A percentile compares a stretch with the other conserved stretches of the same genome.
Evolutionary conservation across 2,329 filamentous ascomycete species (phyloP).

Genomic region (Bipolaris cookei): DNA sequence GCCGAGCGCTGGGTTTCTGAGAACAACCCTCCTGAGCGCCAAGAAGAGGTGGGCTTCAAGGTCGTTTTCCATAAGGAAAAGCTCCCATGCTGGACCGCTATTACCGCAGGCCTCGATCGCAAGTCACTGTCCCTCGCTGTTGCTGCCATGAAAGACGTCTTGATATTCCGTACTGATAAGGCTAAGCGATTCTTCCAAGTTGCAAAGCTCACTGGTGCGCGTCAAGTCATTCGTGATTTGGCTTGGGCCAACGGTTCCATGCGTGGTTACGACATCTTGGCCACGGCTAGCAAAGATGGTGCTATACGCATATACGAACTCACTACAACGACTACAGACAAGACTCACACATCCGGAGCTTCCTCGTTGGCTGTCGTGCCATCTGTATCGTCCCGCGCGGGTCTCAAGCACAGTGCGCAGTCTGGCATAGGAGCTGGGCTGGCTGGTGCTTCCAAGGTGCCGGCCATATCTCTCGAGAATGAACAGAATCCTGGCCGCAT

Average conservation of each 20-base stretch:
- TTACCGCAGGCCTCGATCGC: slow-evolving; percentile 79
- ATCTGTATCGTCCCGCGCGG: slow-evolving; percentile 34
- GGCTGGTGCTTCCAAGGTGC: slow-evolving; percentile 51
- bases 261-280: slow-evolving; percentile 86
- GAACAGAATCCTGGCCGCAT: slow-evolving; percentile 70
- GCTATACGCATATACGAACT: slow-evolving; percentile 87
- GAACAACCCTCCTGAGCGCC: slow-evolving; percentile 67
- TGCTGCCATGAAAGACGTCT: slow-evolving; percentile 81
- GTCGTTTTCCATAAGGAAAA: slow-evolving; percentile 89
- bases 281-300: slow-evolving; percentile 92
- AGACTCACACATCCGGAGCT: slow-evolving; percentile 28
- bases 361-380: slow-evolving; percentile 25
- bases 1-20: slow-evolving; percentile 78
- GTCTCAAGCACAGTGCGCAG: slow-evolving; percentile 45
- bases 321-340: slow-evolving; percentile 62
- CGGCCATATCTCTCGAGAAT: slow-evolving; percentile 59
- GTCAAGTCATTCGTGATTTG: slow-evolving; percentile 81
- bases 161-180: slow-evolving; percentile 79
- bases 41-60: slow-evolving; percentile 85
- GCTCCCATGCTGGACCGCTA: slow-evolving; percentile 76
- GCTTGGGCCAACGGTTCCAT: slow-evolving; percentile 93
- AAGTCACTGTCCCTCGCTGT: slow-evolving; percentile 84
- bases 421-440: slow-evolving; percentile 63
- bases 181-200: slow-evolving; percentile 84
- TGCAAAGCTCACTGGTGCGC: slow-evolving; percentile 74